Evolutionary conservation across 805 yeast genomes (phyloP).

Genomic region (Starmerella ratchasimensis): DNA sequence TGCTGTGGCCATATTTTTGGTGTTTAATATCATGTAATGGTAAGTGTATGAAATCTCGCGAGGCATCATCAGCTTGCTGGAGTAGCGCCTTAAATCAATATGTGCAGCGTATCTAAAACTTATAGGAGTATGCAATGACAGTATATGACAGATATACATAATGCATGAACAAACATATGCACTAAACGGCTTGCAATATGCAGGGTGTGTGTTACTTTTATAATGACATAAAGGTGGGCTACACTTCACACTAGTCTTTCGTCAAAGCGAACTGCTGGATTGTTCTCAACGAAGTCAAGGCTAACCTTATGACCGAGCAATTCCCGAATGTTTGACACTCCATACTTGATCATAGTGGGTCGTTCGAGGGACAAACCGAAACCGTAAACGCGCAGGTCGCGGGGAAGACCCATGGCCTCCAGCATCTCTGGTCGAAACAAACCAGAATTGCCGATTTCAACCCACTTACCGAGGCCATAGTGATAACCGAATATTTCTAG

Average conservation of each 20-base stretch:
- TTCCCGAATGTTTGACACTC: slow-evolving; percentile 90
- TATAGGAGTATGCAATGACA: too few relatives aligned
- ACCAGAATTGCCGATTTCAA: slow-evolving; percentile 98
- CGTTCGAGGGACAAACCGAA: slow-evolving; percentile 96
- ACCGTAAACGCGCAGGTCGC: slow-evolving; percentile 84
- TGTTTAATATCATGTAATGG: too few relatives aligned
- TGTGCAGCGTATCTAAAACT: too few relatives aligned
- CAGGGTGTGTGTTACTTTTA: background rate
- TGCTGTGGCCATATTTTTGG: too few relatives aligned
- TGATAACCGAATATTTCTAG: slow-evolving; percentile 97
- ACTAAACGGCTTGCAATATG: background rate
- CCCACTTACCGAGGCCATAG: slow-evolving; percentile 90
- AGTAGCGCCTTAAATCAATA: too few relatives aligned
- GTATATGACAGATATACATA: too few relatives aligned
- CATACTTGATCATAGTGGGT: slow-evolving; percentile 98
- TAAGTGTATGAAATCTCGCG: too few relatives aligned
- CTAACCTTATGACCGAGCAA: slow-evolving; percentile 93
- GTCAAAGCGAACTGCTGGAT: slow-evolving; percentile 96
- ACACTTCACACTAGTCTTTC: slow-evolving; percentile 38
- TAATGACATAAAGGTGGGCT: too few relatives aligned
- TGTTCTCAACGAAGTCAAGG: slow-evolving; percentile 83
- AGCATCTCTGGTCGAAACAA: slow-evolving; percentile 99
- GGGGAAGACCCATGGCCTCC: slow-evolving; percentile 95
- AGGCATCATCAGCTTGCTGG: too few relatives aligned
- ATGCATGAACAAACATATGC: too few relatives aligned